A percentile compares a stretch with the other conserved stretches of the same genome.
phyloP scores from a whole-genome alignment of 2,329 filamentous ascomycete species.

The Sphaerostilbella broomeana region DNA sequence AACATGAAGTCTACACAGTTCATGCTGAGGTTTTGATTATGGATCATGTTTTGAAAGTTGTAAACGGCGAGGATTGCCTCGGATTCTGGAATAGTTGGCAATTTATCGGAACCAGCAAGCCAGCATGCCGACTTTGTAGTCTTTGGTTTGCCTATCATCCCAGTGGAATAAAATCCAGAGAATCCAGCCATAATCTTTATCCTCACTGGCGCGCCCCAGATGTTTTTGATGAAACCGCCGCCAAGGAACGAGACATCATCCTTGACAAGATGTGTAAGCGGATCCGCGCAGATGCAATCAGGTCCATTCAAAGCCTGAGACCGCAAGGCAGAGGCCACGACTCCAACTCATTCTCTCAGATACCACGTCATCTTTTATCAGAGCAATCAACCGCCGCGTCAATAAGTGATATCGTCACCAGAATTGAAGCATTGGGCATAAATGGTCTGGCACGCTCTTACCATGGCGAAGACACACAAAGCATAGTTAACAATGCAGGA shows the following conservation, averaged over 20 bases:
- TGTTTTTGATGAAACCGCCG: constrained; percentile 13
- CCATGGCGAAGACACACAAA: constrained; percentile 1
- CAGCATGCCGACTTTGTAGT: constrained; percentile 32
- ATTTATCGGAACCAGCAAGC: constrained; percentile 38
- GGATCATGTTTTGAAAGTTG: constrained; percentile 18
- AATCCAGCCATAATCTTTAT: constrained; percentile 33
- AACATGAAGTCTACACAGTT: constrained; percentile 23
- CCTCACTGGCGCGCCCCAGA: constrained; percentile 32
- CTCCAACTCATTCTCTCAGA: constrained; percentile 5
- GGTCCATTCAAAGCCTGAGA: not conserved
- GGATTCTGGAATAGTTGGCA: constrained; percentile 26
- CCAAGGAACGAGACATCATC: not conserved
- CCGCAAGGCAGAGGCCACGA: constrained; percentile 1
- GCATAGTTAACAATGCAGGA: not conserved
- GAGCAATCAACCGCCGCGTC: not conserved
- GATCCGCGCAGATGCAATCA: not conserved
- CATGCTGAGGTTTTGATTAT: constrained; percentile 31
- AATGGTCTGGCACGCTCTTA: no score
- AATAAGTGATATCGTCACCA: not conserved
- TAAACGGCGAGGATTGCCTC: not conserved
- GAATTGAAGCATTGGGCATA: not conserved
- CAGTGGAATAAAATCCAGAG: constrained; percentile 22
- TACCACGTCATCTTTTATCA: not conserved
- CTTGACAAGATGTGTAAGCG: not conserved
- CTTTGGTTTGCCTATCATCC: constrained; percentile 29